A percentile compares a stretch with the other conserved stretches of the same genome.
Evolutionary conservation across 2,329 filamentous ascomycete species (phyloP).

Genomic region (Arthrobotrys iridis): DNA sequence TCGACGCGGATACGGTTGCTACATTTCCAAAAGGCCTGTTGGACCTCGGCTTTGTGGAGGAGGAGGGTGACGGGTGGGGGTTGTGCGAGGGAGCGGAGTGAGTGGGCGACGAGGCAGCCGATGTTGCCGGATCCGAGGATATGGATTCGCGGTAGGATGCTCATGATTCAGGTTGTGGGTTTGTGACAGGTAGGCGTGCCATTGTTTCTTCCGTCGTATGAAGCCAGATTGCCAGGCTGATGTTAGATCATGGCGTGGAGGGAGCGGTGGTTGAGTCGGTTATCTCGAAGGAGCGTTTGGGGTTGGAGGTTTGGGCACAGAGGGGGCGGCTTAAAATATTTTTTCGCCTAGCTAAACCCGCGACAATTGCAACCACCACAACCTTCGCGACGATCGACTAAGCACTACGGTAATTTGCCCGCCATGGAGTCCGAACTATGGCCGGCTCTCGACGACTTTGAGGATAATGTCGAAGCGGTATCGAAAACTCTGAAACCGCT

Average conservation of each 20-base stretch:
- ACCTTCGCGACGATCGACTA: not conserved
- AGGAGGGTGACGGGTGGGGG: constrained; percentile 81
- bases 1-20: constrained; percentile 64
- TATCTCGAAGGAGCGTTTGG: not conserved
- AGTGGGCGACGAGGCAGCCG: constrained; percentile 79
- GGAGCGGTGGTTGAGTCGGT: not conserved
- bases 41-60: constrained; percentile 71
- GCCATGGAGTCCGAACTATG: constrained; percentile 67
- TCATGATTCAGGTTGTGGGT: constrained; percentile 59
- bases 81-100: constrained; percentile 70
- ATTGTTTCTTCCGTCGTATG: constrained; percentile 61
- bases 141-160: constrained; percentile 68
- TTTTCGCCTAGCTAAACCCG: constrained; percentile 21
- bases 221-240: not conserved
- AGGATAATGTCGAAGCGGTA: constrained; percentile 80
- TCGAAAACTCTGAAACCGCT: constrained; percentile 79
- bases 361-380: not conserved
- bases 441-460: constrained; percentile 77
- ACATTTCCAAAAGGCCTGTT: constrained; percentile 65
- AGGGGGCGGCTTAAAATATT: constrained; percentile 46
- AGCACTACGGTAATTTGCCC: not conserved
- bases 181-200: constrained; percentile 57
- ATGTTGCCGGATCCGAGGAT: constrained; percentile 84
- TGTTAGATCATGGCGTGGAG: constrained; percentile 8
- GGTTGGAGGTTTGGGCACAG: not conserved